A percentile compares a stretch with the other conserved stretches of the same genome.
Conservation (phyloP, 192 early-diverging fungal genomes). For the Jimgerdemannia flammicorona region DNA sequence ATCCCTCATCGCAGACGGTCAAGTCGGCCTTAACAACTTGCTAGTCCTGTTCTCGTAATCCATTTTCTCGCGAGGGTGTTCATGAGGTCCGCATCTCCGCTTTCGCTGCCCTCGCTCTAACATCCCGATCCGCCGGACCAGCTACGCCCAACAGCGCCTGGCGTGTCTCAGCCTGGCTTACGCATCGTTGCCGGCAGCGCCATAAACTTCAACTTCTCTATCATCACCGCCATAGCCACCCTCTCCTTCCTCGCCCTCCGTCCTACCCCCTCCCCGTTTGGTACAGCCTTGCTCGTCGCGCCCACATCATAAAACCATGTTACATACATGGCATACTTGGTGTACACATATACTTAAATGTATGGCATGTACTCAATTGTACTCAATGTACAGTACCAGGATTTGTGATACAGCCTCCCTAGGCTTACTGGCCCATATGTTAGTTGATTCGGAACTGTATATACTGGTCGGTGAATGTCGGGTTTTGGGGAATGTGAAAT, state of each 20-base stretch:
- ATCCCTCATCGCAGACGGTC: slow-evolving; percentile 38
- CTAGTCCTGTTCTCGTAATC: slow-evolving; percentile 20
- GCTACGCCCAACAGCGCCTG: slow-evolving; percentile 35
- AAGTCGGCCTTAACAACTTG: slow-evolving; percentile 80
- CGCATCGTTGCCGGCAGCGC: slow-evolving; percentile 60
- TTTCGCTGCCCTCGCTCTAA: slow-evolving; percentile 22
- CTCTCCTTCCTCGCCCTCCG: slow-evolving; percentile 60
- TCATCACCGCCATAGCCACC: slow-evolving; percentile 49
- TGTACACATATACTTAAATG: too few relatives aligned
- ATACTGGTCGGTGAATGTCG: slow-evolving; percentile 66
- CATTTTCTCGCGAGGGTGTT: slow-evolving; percentile 18
- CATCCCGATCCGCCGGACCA: slow-evolving; percentile 26
- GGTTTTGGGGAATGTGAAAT: slow-evolving; percentile 9
- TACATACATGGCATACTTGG: too few relatives aligned
- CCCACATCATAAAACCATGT: slow-evolving; percentile 15
- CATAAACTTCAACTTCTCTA: slow-evolving; percentile 71
- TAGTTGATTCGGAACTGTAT: slow-evolving; percentile 41
- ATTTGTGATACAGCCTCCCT: slow-evolving; percentile 27
- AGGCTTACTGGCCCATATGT: slow-evolving; percentile 41
- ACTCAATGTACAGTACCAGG: too few relatives aligned
- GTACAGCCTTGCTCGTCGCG: slow-evolving; percentile 38
- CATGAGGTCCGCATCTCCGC: slow-evolving; percentile 13
- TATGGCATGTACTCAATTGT: too few relatives aligned
- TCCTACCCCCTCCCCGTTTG: slow-evolving; percentile 14
- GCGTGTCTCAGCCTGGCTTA: slow-evolving; percentile 44